phyloP scores from a whole-genome alignment of 768 basidiomycete species.

The Dacryopinax primogenitus region DNA sequence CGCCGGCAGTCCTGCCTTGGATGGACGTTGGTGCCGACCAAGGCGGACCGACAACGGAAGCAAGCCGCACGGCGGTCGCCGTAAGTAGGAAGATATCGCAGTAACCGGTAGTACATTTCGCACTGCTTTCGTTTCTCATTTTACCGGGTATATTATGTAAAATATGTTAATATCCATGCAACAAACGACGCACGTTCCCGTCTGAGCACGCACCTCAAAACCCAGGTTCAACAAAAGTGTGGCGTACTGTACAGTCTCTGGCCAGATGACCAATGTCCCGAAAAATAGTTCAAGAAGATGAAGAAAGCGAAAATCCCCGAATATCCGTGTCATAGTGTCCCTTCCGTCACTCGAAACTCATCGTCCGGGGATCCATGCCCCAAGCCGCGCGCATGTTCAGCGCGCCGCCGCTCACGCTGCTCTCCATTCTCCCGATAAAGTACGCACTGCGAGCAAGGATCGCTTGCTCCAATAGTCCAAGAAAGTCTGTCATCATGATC shows the following conservation, averaged over 20 bases:
- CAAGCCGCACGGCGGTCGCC: neutral
- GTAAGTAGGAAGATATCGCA: too few relatives aligned
- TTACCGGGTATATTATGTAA: neutral
- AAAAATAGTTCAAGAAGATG: neutral
- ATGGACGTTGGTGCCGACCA: too few relatives aligned
- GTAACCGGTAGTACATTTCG: too few relatives aligned
- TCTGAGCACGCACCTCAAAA: too few relatives aligned
- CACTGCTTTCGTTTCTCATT: too few relatives aligned
- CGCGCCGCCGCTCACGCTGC: constrained; percentile 9
- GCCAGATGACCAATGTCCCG: neutral
- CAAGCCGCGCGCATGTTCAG: constrained; percentile 12
- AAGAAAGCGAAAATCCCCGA: neutral
- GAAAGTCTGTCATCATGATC: constrained; percentile 9
- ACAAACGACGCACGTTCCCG: neutral
- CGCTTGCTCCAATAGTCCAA: constrained; percentile 10
- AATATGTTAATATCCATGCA: neutral
- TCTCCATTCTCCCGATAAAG: constrained; percentile 9
- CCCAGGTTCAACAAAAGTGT: neutral
- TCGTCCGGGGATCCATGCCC: constrained; percentile 11
- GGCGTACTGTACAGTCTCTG: neutral
- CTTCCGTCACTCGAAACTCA: neutral
- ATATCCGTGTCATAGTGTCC: neutral
- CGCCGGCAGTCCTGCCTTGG: too few relatives aligned
- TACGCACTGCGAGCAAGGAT: neutral
- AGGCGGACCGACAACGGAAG: neutral